Conservation (phyloP, 1,284 basidiomycete genomes). For the Cryptococcus neoformans region DNA sequence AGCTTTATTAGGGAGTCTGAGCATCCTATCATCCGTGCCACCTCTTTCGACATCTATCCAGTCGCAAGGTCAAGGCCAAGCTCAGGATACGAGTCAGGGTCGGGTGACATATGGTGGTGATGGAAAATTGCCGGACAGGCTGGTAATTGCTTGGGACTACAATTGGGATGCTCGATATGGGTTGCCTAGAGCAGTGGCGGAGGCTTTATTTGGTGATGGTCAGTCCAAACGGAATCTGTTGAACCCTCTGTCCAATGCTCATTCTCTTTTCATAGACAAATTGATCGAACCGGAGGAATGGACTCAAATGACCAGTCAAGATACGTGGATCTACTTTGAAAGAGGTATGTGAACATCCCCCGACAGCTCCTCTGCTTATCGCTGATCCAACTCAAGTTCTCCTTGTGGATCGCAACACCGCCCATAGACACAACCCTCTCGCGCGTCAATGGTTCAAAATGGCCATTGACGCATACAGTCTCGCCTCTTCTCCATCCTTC, state of each 20-base stretch:
- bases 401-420: conserved; percentile 22
- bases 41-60: not conserved
- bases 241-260: too few species aligned
- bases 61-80: not conserved
- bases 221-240: not conserved
- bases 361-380: not conserved
- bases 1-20: not conserved
- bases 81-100: not conserved
- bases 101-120: not conserved
- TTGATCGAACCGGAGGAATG: conserved; percentile 12
- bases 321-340: conserved; percentile 16
- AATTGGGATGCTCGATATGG: conserved; percentile 18
- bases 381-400: conserved; percentile 12
- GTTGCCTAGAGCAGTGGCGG: conserved; percentile 13
- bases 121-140: conserved; percentile 6
- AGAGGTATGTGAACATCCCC: conserved; percentile 7
- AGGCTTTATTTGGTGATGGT: conserved; percentile 15
- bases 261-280: not conserved
- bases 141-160: conserved; percentile 19
- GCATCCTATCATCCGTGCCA: conserved; percentile 4
- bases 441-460: conserved; percentile 28
- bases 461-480: conserved; percentile 18
- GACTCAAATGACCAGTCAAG: conserved; percentile 1
- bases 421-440: conserved; percentile 19
- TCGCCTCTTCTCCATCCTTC: not conserved